A percentile compares a stretch with the other conserved stretches of the same genome.
Evolutionary conservation across 176 grass and related monocot species (phyloP).

Genomic region (Avena insularis): DNA sequence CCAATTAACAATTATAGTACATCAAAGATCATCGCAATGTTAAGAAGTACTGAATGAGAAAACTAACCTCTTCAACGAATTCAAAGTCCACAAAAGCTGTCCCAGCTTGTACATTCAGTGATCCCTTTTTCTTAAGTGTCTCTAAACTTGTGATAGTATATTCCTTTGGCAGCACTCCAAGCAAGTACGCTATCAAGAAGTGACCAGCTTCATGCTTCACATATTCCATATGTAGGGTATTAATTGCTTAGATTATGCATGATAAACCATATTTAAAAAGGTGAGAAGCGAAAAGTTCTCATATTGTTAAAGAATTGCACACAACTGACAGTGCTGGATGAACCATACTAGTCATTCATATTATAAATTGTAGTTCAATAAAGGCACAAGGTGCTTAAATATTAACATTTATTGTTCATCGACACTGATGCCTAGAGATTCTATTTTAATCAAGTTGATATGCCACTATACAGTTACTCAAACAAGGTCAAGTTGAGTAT

Average conservation of each 20-base stretch:
- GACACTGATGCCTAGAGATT: not conserved
- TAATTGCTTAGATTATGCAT: slow-evolving; percentile 12
- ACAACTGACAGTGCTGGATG: slow-evolving; percentile 15
- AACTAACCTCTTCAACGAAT: slow-evolving; percentile 84
- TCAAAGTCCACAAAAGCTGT: slow-evolving; percentile 92
- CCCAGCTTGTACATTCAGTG: slow-evolving; percentile 86
- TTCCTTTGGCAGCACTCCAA: slow-evolving; percentile 77
- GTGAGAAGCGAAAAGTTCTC: not conserved
- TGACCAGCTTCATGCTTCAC: slow-evolving; percentile 91
- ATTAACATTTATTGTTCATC: not conserved
- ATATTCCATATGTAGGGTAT: slow-evolving; percentile 26
- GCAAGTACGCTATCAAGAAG: slow-evolving; percentile 89
- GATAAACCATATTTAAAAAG: not conserved
- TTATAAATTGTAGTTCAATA: not conserved
- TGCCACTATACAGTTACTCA: not conserved
- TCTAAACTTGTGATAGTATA: slow-evolving; percentile 83
- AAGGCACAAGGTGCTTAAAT: not conserved
- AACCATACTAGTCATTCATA: not conserved
- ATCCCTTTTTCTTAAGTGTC: slow-evolving; percentile 66
- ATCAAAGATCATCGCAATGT: not conserved
- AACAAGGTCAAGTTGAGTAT: not conserved
- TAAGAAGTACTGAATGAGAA: slow-evolving; percentile 11
- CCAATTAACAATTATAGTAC: not conserved
- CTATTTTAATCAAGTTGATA: slow-evolving; percentile 23
- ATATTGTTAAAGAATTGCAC: not conserved